Conservation (phyloP, 2,329 filamentous ascomycete genomes). For the Colletotrichum shisoi region DNA sequence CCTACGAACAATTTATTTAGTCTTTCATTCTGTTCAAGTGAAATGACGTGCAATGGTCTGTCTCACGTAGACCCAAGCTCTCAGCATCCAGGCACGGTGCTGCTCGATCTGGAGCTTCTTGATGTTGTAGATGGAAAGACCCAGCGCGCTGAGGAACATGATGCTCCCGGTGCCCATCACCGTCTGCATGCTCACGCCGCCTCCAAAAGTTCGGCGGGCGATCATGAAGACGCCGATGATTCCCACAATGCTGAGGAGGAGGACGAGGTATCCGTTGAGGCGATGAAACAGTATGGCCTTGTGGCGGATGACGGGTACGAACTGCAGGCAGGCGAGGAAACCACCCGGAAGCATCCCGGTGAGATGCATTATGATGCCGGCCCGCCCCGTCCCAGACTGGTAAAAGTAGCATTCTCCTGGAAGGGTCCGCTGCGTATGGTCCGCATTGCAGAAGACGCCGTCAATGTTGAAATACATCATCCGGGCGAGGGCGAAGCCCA, state of each 20-base stretch:
- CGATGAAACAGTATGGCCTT: conserved; percentile 63
- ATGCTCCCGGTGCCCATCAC: conserved; percentile 55
- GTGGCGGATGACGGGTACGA: conserved; percentile 57
- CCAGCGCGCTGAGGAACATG: conserved; percentile 54
- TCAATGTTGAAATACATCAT: conserved; percentile 57
- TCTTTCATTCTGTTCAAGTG: background rate
- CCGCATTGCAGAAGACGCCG: conserved; percentile 47
- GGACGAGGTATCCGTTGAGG: conserved; percentile 65
- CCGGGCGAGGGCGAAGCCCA: conserved; percentile 59
- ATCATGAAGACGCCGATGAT: conserved; percentile 64
- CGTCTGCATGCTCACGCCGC: conserved; percentile 59
- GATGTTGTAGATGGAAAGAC: conserved; percentile 63
- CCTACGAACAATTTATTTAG: conserved; percentile 43
- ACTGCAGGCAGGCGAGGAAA: conserved; percentile 58
- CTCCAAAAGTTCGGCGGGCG: conserved; percentile 60
- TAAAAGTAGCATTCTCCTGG: conserved; percentile 54
- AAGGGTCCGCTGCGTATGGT: conserved; percentile 39
- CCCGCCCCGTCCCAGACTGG: conserved; percentile 42
- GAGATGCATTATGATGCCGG: conserved; percentile 58
- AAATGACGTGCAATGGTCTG: background rate
- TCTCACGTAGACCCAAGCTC: conserved; percentile 60
- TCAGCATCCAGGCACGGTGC: conserved; percentile 70
- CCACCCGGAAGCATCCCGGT: conserved; percentile 55
- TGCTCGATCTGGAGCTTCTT: conserved; percentile 68
- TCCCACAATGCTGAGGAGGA: conserved; percentile 57